Conservation (phyloP, 1,139 yeast species). For the Pichiaceae sp. region DNA sequence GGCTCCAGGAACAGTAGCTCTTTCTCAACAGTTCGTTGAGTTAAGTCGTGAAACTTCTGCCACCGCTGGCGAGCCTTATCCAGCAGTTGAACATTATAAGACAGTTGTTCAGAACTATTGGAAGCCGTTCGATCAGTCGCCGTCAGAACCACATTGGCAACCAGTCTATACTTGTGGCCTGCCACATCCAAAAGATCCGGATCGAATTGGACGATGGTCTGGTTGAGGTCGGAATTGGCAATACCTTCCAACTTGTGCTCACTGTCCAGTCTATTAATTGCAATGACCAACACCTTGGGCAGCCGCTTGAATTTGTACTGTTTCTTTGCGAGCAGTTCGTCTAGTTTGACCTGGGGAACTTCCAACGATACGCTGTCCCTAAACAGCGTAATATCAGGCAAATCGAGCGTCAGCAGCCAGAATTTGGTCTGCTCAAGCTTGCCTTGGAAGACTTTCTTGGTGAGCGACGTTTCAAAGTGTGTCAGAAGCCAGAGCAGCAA, state of each 20-base stretch:
- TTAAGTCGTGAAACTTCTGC: constrained; percentile 49
- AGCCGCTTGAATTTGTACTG: constrained; percentile 33
- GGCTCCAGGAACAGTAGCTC: constrained; percentile 59
- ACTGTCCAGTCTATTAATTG: constrained; percentile 43
- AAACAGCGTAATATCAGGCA: constrained; percentile 53
- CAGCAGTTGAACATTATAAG: constrained; percentile 47
- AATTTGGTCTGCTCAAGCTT: constrained; percentile 38
- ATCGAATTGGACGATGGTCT: constrained; percentile 59
- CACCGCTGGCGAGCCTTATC: constrained; percentile 38
- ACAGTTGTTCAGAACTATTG: constrained; percentile 6
- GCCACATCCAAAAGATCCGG: constrained; percentile 27
- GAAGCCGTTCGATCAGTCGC: constrained; percentile 1
- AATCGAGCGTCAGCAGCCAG: constrained; percentile 49
- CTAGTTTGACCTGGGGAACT: constrained; percentile 47
- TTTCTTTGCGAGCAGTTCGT: constrained; percentile 36
- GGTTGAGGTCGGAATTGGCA: constrained; percentile 38
- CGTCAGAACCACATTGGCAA: constrained; percentile 46
- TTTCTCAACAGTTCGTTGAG: constrained; percentile 37
- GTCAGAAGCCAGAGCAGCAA: constrained; percentile 57
- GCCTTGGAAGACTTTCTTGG: constrained; percentile 43
- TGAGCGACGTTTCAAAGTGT: constrained; percentile 30
- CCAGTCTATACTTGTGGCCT: constrained; percentile 32
- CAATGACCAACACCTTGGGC: constrained; percentile 50
- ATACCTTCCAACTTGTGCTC: constrained; percentile 25
- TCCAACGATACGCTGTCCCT: constrained; percentile 32